Conservation (phyloP, 148 eudicot species). For the Polygonum aviculare region DNA sequence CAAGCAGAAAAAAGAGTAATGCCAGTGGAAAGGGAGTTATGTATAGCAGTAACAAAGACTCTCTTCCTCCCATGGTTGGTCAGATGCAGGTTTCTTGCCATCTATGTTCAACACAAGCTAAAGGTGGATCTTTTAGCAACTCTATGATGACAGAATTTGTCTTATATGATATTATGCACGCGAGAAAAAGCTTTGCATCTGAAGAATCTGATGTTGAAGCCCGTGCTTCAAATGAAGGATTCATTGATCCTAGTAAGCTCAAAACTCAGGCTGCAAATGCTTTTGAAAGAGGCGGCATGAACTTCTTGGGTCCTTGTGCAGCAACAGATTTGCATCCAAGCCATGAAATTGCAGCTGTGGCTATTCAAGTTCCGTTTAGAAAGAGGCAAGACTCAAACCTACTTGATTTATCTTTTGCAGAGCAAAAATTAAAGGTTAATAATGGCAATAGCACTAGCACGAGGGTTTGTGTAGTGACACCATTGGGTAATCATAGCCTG, state of each 20-base stretch:
- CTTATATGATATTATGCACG: slow-evolving; percentile 54
- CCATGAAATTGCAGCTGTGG: slow-evolving; percentile 68
- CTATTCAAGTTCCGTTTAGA: slow-evolving; percentile 55
- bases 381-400: slow-evolving; percentile 57
- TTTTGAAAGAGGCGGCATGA: slow-evolving; percentile 17
- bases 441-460: slow-evolving; percentile 21
- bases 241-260: slow-evolving; percentile 19
- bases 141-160: slow-evolving; percentile 75
- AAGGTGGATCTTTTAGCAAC: slow-evolving; percentile 32
- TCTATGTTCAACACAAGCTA: slow-evolving; percentile 45
- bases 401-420: slow-evolving; percentile 29
- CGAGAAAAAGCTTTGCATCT: slow-evolving; percentile 36
- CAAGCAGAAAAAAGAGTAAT: slow-evolving; percentile 57
- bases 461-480: slow-evolving; percentile 57
- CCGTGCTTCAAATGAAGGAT: slow-evolving; percentile 19
- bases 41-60: slow-evolving; percentile 47
- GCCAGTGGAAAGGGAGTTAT: slow-evolving; percentile 48
- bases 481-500: slow-evolving; percentile 66
- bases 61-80: slow-evolving; percentile 42
- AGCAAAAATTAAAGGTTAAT: slow-evolving; percentile 23
- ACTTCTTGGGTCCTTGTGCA: slow-evolving; percentile 31
- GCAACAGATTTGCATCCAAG: slow-evolving; percentile 52
- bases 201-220: slow-evolving; percentile 30
- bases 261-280: slow-evolving; percentile 24
- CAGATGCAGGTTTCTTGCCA: slow-evolving; percentile 87